Evolutionary conservation across 192 early-diverging fungal species (phyloP).

Genomic region (Coemansia sp.): DNA sequence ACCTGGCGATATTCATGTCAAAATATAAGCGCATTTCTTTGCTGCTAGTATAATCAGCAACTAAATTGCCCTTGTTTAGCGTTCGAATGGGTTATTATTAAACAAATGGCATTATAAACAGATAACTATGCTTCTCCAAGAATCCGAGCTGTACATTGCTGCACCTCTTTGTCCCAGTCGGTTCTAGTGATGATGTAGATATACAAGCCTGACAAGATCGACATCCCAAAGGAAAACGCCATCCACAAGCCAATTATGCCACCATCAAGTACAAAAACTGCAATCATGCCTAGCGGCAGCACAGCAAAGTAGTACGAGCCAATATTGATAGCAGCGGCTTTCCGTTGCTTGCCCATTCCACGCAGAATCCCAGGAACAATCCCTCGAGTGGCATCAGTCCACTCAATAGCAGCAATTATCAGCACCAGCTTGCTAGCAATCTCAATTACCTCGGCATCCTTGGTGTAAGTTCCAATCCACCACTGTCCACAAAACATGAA

Average conservation of each 20-base stretch:
- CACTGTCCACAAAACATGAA: slow-evolving; percentile 34
- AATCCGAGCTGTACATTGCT: slow-evolving; percentile 23
- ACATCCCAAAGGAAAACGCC: slow-evolving; percentile 41
- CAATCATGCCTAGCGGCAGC: slow-evolving; percentile 47
- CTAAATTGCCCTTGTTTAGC: too few species aligned
- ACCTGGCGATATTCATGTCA: slow-evolving; percentile 16
- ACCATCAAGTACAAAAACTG: slow-evolving; percentile 20
- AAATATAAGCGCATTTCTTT: neutral
- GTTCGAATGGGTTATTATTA: too few species aligned
- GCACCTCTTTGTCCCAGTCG: slow-evolving; percentile 32
- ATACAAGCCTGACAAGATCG: slow-evolving; percentile 24
- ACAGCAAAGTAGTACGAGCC: slow-evolving; percentile 55
- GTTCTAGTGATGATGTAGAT: slow-evolving; percentile 9
- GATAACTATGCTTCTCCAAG: neutral
- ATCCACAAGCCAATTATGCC: slow-evolving; percentile 45
- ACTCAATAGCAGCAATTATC: slow-evolving; percentile 38
- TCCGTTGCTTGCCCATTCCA: slow-evolving; percentile 54
- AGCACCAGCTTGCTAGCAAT: slow-evolving; percentile 25
- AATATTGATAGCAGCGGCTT: slow-evolving; percentile 53
- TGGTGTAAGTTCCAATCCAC: slow-evolving; percentile 63
- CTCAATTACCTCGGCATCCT: slow-evolving; percentile 24
- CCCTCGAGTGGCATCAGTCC: slow-evolving; percentile 57
- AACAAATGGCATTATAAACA: too few species aligned
- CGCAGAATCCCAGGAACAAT: slow-evolving; percentile 61
- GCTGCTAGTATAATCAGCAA: too few species aligned